Conservation (phyloP, 73 alveolate species). For the Paramecium primaurelia region DNA sequence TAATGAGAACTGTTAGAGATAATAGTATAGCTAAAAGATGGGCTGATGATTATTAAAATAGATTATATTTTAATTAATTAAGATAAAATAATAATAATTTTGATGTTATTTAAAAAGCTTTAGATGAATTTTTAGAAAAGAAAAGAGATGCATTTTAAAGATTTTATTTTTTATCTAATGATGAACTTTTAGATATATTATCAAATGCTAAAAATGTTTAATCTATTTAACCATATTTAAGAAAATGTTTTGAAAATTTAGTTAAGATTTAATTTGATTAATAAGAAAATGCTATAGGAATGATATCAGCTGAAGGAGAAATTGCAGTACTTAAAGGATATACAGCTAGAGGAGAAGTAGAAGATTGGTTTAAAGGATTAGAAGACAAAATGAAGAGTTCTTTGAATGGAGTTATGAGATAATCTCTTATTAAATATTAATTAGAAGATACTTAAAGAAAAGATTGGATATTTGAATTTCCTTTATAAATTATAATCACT, state of each 20-base stretch:
- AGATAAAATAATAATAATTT: constrained; percentile 75
- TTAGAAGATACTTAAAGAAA: constrained; percentile 75
- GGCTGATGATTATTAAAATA: constrained; percentile 70
- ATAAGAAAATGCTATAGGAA: constrained; percentile 75
- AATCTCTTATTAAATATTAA: constrained; percentile 78
- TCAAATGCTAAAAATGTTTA: constrained; percentile 85
- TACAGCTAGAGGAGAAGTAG: constrained; percentile 90
- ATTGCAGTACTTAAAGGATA: constrained; percentile 73
- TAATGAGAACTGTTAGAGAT: constrained; percentile 74
- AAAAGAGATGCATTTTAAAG: constrained; percentile 90
- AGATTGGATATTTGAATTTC: constrained; percentile 86
- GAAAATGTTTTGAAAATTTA: constrained; percentile 91
- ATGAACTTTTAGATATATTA: constrained; percentile 89
- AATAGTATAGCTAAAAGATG: constrained; percentile 69
- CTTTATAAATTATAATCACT: constrained; percentile 78
- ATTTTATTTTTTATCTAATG: constrained; percentile 96
- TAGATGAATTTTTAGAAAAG: constrained; percentile 80
- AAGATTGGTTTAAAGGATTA: constrained; percentile 91
- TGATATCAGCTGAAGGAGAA: constrained; percentile 91
- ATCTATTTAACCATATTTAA: constrained; percentile 83
- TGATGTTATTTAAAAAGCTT: constrained; percentile 78
- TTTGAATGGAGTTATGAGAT: constrained; percentile 77
- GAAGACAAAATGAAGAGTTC: constrained; percentile 85
- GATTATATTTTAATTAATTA: constrained; percentile 69
- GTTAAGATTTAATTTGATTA: constrained; percentile 85